phyloP scores from a whole-genome alignment of 495 filamentous ascomycete genomes.

The Aeminium ludgeri region DNA sequence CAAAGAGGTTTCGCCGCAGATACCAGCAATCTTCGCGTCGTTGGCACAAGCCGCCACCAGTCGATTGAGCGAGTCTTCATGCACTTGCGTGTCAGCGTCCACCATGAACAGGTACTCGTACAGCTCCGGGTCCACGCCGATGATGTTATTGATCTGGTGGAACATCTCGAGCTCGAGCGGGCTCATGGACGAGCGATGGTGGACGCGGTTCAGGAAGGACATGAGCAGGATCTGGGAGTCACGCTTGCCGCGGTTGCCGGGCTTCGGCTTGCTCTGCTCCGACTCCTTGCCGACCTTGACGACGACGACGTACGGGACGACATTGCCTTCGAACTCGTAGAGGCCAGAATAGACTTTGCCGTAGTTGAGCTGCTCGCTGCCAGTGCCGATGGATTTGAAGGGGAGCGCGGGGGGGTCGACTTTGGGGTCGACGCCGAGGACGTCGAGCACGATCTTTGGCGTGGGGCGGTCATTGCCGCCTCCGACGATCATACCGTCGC shows the following conservation, averaged over 20 bases:
- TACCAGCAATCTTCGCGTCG: slow-evolving; percentile 89
- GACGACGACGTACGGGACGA: slow-evolving; percentile 87
- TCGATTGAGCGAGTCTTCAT: slow-evolving; percentile 79
- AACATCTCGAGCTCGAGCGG: slow-evolving; percentile 95
- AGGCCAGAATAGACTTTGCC: slow-evolving; percentile 97
- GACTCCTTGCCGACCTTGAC: slow-evolving; percentile 97
- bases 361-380: slow-evolving; percentile 89
- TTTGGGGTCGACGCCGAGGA: slow-evolving; percentile 92
- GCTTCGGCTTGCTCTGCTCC: slow-evolving; percentile 79
- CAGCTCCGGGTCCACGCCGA: slow-evolving; percentile 90
- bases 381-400: slow-evolving; percentile 78
- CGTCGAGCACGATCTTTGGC: slow-evolving; percentile 92
- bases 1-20: slow-evolving; percentile 92
- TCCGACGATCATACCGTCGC: slow-evolving; percentile 92
- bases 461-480: slow-evolving; percentile 92
- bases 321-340: slow-evolving; percentile 93
- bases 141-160: slow-evolving; percentile 98
- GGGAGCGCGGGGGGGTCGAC: slow-evolving; percentile 85
- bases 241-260: slow-evolving; percentile 94
- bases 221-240: slow-evolving; percentile 79
- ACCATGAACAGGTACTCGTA: slow-evolving; percentile 98
- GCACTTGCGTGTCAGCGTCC: slow-evolving; percentile 91
- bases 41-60: slow-evolving; percentile 86
- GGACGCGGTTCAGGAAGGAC: slow-evolving; percentile 91
- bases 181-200: slow-evolving; percentile 83